phyloP scores from a whole-genome alignment of 805 yeast species.

The Starmerella bombi region DNA sequence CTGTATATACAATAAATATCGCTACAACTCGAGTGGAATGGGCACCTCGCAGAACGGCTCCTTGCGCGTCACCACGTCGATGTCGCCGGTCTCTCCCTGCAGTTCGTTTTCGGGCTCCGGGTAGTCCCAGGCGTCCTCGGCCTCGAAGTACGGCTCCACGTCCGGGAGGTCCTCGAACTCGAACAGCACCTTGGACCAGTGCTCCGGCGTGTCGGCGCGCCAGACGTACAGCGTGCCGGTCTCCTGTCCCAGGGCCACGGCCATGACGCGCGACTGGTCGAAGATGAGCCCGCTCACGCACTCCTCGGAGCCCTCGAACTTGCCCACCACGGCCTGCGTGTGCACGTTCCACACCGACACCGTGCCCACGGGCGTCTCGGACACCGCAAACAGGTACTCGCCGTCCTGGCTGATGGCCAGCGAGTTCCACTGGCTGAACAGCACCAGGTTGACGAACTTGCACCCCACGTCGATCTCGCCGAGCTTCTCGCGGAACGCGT shows the following conservation, averaged over 20 bases:
- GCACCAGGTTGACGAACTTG: conserved; percentile 9
- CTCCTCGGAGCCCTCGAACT: conserved; percentile 7
- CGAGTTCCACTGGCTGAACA: conserved; percentile 9
- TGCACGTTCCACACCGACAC: conserved; percentile 13
- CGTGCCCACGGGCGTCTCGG: conserved; percentile 8
- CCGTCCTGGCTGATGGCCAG: conserved; percentile 13
- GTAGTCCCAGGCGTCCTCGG: conserved; percentile 14
- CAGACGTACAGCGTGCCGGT: conserved; percentile 15
- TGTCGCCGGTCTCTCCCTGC: too few relatives aligned
- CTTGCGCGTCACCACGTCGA: too few relatives aligned
- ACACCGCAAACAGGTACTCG: conserved; percentile 14
- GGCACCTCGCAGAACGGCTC: too few relatives aligned
- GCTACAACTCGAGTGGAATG: too few relatives aligned
- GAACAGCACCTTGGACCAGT: conserved; percentile 11
- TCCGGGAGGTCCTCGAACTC: conserved; percentile 13
- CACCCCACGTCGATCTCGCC: conserved; percentile 6
- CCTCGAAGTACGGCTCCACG: conserved; percentile 8
- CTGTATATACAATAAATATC: too few relatives aligned
- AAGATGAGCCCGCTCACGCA: conserved; percentile 9
- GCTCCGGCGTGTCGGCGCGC: conserved; percentile 11
- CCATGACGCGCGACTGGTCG: conserved; percentile 8
- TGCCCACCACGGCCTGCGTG: conserved; percentile 3
- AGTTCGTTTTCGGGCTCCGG: too few relatives aligned
- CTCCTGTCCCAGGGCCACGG: conserved; percentile 8
- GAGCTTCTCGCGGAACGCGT: neutral